These are phyloP conservation scores for Tolypocladium paradoxum DNA, from an alignment of 2,329 filamentous ascomycete species.

Conservation along the genomic window DNA sequence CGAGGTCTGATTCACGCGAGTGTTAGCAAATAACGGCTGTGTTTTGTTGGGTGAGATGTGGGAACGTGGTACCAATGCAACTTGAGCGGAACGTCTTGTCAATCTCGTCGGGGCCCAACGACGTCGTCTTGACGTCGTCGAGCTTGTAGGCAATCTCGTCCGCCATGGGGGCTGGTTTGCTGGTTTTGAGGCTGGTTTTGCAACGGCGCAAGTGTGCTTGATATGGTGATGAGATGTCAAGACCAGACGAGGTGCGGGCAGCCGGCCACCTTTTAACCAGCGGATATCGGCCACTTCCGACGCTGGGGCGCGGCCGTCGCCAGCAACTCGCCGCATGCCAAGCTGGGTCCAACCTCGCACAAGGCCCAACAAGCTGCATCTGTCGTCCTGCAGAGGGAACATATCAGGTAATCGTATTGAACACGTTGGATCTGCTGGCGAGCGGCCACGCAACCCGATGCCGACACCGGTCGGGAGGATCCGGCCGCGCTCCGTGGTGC, in stretches of 20 bases:
- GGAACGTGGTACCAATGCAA: conserved; percentile 42
- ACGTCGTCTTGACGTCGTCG: conserved; percentile 39
- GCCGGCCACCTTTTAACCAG: background rate
- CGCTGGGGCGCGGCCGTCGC: background rate
- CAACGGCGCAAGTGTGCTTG: background rate
- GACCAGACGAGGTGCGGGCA: background rate
- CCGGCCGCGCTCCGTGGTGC: background rate
- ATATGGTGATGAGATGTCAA: background rate
- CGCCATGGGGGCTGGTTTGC: conserved; percentile 13
- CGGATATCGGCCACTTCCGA: conserved; percentile 5
- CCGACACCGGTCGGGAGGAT: background rate
- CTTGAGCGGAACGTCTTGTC: conserved; percentile 51
- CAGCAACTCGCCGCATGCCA: background rate
- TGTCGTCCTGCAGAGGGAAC: background rate
- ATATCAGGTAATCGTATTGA: background rate
- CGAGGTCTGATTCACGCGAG: conserved; percentile 34
- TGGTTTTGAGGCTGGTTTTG: background rate
- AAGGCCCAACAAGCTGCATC: background rate
- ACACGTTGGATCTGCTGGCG: background rate
- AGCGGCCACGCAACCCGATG: background rate
- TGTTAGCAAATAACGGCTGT: background rate
- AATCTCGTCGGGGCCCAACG: conserved; percentile 42
- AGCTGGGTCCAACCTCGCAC: background rate
- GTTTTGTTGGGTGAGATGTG: background rate
- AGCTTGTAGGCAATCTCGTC: conserved; percentile 44